Percentiles rank a stretch among this genome's conserved stretches.
Conservation (phyloP, 495 filamentous ascomycete species). For the Lepidopterella palustris region DNA sequence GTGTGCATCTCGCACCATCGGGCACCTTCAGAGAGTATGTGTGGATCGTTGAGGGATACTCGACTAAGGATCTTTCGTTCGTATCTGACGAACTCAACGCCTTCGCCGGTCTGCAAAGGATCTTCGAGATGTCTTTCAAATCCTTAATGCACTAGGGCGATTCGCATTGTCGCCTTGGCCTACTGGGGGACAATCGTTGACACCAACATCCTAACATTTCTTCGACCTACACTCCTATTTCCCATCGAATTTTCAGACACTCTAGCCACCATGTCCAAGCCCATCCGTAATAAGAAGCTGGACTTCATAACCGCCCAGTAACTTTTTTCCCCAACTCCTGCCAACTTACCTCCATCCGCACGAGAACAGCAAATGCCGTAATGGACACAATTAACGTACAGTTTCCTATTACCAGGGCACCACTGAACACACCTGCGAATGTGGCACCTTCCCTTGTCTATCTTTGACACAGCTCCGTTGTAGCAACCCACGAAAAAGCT, state of each 20-base stretch:
- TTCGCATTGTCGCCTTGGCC: conserved; percentile 12
- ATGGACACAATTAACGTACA: conserved; percentile 15
- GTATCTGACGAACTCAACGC: no score
- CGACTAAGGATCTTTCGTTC: no score
- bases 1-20: no score
- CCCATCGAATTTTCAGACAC: conserved; percentile 18
- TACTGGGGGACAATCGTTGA: conserved; percentile 12
- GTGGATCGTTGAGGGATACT: no score
- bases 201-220: neutral
- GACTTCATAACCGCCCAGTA: conserved; percentile 76
- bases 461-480: no score
- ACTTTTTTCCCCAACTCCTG: conserved; percentile 37
- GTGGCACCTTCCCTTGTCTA: no score
- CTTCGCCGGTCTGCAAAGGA: no score
- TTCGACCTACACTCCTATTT: neutral
- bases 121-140: no score
- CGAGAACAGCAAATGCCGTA: conserved; percentile 13
- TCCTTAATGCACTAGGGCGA: no score
- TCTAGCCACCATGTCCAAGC: conserved; percentile 67
- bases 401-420: conserved; percentile 54
- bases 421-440: conserved; percentile 90
- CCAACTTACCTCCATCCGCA: conserved; percentile 4
- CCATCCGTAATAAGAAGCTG: conserved; percentile 82
- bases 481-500: no score
- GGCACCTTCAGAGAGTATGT: no score